Percentiles rank a stretch among this genome's conserved stretches.
phyloP scores from a whole-genome alignment of 1,139 yeast species.

The Yarrowia galli region DNA sequence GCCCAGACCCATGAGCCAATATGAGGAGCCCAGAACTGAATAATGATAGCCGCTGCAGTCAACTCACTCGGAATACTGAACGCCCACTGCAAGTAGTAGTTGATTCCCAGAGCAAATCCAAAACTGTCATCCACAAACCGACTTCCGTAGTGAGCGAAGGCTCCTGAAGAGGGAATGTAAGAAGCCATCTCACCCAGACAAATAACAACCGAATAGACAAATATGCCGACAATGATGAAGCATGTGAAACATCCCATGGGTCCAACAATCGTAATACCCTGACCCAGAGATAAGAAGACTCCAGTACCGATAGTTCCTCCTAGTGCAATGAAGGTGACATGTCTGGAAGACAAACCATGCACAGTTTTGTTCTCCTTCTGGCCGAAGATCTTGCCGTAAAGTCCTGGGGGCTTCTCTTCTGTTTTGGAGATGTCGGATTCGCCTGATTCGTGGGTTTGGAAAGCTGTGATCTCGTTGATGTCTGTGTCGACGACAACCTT shows the following conservation, averaged over 20 bases:
- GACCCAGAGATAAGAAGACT: slow-evolving; percentile 60
- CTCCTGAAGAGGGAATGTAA: slow-evolving; percentile 70
- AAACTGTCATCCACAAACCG: slow-evolving; percentile 43
- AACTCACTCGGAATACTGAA: slow-evolving; percentile 66
- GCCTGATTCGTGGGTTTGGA: slow-evolving; percentile 6
- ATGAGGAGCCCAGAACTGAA: slow-evolving; percentile 66
- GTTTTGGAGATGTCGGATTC: slow-evolving; percentile 21
- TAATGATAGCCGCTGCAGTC: slow-evolving; percentile 64
- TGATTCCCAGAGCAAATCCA: slow-evolving; percentile 43
- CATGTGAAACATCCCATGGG: slow-evolving; percentile 72
- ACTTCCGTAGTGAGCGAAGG: slow-evolving; percentile 65
- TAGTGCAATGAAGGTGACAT: slow-evolving; percentile 59
- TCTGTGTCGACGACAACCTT: neutral
- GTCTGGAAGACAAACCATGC: slow-evolving; percentile 47
- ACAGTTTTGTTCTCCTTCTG: slow-evolving; percentile 8
- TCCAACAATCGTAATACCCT: slow-evolving; percentile 76
- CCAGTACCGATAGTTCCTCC: slow-evolving; percentile 64
- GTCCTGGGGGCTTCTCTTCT: slow-evolving; percentile 7
- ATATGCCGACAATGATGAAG: slow-evolving; percentile 66
- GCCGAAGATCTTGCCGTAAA: slow-evolving; percentile 21
- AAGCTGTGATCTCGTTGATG: slow-evolving; percentile 10
- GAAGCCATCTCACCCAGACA: slow-evolving; percentile 78
- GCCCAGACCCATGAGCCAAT: slow-evolving; percentile 60
- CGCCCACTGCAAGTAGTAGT: slow-evolving; percentile 49
- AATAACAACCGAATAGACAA: slow-evolving; percentile 72